phyloP scores from a whole-genome alignment of 2,329 filamentous ascomycete species.

The Fusarium torreyae region DNA sequence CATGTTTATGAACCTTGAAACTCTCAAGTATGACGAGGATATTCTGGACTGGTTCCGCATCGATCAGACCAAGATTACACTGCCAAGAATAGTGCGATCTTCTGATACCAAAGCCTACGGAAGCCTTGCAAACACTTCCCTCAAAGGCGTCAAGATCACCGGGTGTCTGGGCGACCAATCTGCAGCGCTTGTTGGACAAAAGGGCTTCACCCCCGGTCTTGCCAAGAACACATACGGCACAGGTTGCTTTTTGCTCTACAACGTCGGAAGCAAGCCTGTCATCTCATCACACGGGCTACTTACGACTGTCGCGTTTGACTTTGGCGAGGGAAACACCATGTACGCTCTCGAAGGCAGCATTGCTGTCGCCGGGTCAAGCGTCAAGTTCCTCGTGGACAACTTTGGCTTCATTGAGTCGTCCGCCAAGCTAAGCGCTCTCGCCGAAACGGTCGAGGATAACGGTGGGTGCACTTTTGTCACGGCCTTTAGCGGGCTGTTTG shows the following conservation, averaged over 20 bases:
- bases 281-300: constrained; percentile 83
- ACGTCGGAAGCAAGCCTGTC: constrained; percentile 84
- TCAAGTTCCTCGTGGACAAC: constrained; percentile 77
- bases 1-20: constrained; percentile 89
- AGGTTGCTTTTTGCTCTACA: constrained; percentile 87
- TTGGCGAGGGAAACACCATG: constrained; percentile 75
- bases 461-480: constrained; percentile 85
- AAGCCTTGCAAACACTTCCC: constrained; percentile 69
- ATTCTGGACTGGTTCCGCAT: constrained; percentile 83
- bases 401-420: constrained; percentile 68
- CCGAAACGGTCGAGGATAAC: constrained; percentile 72
- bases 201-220: constrained; percentile 80
- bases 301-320: constrained; percentile 83
- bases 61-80: constrained; percentile 76
- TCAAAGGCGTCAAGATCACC: constrained; percentile 79
- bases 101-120: constrained; percentile 80
- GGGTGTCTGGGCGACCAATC: constrained; percentile 88
- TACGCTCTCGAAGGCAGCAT: constrained; percentile 85
- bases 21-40: constrained; percentile 79
- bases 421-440: constrained; percentile 62
- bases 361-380: constrained; percentile 81
- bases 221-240: constrained; percentile 92
- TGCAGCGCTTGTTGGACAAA: constrained; percentile 84
- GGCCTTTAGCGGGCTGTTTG: constrained; percentile 85
- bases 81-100: constrained; percentile 85